These are phyloP conservation scores for Westerdykella aurantiaca DNA, from an alignment of 2,329 filamentous ascomycete genomes.

Conservation along the genomic window DNA sequence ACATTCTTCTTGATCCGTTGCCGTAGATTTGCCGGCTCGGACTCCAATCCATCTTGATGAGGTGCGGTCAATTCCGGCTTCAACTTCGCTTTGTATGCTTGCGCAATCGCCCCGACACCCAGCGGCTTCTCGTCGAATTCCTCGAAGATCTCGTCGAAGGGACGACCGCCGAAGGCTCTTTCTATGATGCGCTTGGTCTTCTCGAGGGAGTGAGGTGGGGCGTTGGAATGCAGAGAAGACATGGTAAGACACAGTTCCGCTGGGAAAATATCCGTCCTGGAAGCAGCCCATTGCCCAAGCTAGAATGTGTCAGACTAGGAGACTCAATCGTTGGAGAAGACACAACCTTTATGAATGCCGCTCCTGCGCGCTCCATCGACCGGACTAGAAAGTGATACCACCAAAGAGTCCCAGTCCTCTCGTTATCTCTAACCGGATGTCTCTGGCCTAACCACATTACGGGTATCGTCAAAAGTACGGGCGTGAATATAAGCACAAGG, in stretches of 20 bases:
- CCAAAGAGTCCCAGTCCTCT: slow-evolving; percentile 78
- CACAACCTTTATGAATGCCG: slow-evolving; percentile 91
- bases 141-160: slow-evolving; percentile 89
- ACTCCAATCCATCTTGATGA: slow-evolving; percentile 51
- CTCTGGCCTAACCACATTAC: slow-evolving; percentile 71
- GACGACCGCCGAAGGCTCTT: slow-evolving; percentile 71
- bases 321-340: neutral
- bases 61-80: slow-evolving; percentile 69
- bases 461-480: slow-evolving; percentile 75
- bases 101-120: slow-evolving; percentile 91
- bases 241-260: slow-evolving; percentile 86
- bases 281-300: slow-evolving; percentile 97
- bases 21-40: slow-evolving; percentile 53
- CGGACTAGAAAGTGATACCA: slow-evolving; percentile 88
- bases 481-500: slow-evolving; percentile 81
- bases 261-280: slow-evolving; percentile 92
- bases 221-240: slow-evolving; percentile 91
- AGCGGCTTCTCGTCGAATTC: slow-evolving; percentile 88
- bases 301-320: slow-evolving; percentile 35
- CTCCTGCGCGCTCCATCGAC: slow-evolving; percentile 87
- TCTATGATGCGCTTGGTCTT: slow-evolving; percentile 74
- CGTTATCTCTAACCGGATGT: slow-evolving; percentile 60
- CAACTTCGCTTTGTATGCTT: slow-evolving; percentile 93
- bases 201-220: slow-evolving; percentile 80
- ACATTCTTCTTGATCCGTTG: slow-evolving; percentile 74